Percentiles rank a stretch among this genome's conserved stretches.
These are phyloP conservation scores for Nepenthes mirabilis DNA, from an alignment of 148 eudicot species.

Conservation along the genomic window DNA sequence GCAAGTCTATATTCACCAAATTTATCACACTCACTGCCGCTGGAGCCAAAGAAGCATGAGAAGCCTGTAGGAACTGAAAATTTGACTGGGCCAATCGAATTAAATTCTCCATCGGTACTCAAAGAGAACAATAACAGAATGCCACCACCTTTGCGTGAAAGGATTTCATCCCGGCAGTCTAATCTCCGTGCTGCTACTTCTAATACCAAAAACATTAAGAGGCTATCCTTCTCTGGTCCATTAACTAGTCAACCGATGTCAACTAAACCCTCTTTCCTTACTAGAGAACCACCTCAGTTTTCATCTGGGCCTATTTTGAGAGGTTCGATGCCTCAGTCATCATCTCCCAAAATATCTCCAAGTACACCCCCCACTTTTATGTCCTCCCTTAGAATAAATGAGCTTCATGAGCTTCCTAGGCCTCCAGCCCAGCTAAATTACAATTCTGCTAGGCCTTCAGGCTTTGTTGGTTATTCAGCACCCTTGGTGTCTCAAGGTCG, in stretches of 20 bases:
- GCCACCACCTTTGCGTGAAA: conserved; percentile 46
- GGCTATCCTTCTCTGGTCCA: conserved; percentile 73
- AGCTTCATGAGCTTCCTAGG: conserved; percentile 95
- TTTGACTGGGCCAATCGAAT: conserved; percentile 25
- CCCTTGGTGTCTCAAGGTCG: conserved; percentile 45
- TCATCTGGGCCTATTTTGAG: conserved; percentile 51
- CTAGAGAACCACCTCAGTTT: conserved; percentile 24
- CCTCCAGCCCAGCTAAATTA: conserved; percentile 39
- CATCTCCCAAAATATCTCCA: conserved; percentile 43
- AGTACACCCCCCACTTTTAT: conserved; percentile 37
- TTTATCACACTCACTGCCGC: conserved; percentile 39
- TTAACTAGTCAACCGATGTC: conserved; percentile 37
- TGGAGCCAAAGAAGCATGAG: conserved; percentile 26
- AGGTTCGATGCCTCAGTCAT: conserved; percentile 24
- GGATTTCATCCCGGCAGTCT: conserved; percentile 16
- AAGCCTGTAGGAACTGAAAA: conserved; percentile 23
- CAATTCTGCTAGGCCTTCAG: conserved; percentile 21
- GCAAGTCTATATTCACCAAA: conserved; percentile 18
- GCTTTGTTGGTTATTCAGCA: conserved; percentile 44
- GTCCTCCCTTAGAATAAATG: conserved; percentile 70
- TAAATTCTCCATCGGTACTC: conserved; percentile 29
- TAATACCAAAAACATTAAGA: conserved; percentile 30
- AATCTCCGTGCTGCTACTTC: conserved; percentile 22
- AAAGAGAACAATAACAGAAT: conserved; percentile 42
- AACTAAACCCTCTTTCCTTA: conserved; percentile 20